These are phyloP conservation scores for Sugiyamaella grinbergsii DNA, from an alignment of 1,139 yeast species.

Conservation along the genomic window DNA sequence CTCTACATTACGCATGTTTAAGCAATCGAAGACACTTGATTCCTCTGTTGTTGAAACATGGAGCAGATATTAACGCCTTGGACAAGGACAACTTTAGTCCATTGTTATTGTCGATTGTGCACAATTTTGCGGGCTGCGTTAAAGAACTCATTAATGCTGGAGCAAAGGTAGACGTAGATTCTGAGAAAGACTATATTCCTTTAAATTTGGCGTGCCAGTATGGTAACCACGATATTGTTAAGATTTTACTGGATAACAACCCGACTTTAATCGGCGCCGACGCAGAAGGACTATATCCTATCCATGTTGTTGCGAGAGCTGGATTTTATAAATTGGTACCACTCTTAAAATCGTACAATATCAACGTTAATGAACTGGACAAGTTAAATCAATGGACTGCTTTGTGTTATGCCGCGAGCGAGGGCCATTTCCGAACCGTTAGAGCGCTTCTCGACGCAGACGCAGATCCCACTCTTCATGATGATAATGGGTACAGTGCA, in stretches of 20 bases:
- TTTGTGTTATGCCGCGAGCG: slow-evolving; percentile 83
- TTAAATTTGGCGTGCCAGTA: slow-evolving; percentile 86
- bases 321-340: slow-evolving; percentile 74
- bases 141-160: slow-evolving; percentile 50
- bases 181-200: slow-evolving; percentile 64
- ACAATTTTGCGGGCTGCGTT: slow-evolving; percentile 61
- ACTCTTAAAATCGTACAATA: slow-evolving; percentile 68
- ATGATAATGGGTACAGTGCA: slow-evolving; percentile 81
- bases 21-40: slow-evolving; percentile 42
- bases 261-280: slow-evolving; percentile 45
- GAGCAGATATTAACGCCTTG: slow-evolving; percentile 43
- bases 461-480: slow-evolving; percentile 71
- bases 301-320: slow-evolving; percentile 85
- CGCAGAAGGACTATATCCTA: slow-evolving; percentile 73
- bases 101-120: slow-evolving; percentile 72
- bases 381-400: slow-evolving; percentile 94
- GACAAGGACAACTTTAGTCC: slow-evolving; percentile 60
- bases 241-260: slow-evolving; percentile 52
- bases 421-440: slow-evolving; percentile 76
- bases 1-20: slow-evolving; percentile 81
- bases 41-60: slow-evolving; percentile 39
- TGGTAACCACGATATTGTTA: slow-evolving; percentile 74
- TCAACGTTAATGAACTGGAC: slow-evolving; percentile 77
- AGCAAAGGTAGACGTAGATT: slow-evolving; percentile 45
- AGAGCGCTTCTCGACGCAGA: slow-evolving; percentile 69